Conservation (phyloP, 1,139 yeast genomes). For the Candida dubliniensis region DNA sequence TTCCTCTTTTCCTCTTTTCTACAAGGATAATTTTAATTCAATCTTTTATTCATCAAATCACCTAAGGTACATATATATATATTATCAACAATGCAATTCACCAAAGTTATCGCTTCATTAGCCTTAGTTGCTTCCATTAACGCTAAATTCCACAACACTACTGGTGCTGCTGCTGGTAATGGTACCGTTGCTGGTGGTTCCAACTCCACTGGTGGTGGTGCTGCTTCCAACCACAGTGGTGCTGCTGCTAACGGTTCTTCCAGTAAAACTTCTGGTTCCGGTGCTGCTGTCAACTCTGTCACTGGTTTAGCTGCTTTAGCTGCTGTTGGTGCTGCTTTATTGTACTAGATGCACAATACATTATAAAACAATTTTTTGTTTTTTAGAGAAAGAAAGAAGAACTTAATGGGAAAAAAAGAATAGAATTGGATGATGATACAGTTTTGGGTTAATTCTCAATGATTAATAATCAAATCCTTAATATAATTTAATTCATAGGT, state of each 20-base stretch:
- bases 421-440: too few relatives aligned
- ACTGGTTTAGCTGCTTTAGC: slow-evolving; percentile 70
- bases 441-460: too few relatives aligned
- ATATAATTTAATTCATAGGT: too few relatives aligned
- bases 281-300: slow-evolving; percentile 8
- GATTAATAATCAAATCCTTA: too few relatives aligned
- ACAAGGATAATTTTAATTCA: slow-evolving; percentile 4
- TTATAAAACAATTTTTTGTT: neutral
- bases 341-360: slow-evolving; percentile 9
- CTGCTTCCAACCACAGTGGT: slow-evolving; percentile 6
- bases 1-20: neutral
- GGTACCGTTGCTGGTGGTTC: slow-evolving; percentile 6
- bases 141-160: slow-evolving; percentile 13
- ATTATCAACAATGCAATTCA: slow-evolving; percentile 14
- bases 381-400: neutral
- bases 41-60: neutral
- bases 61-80: neutral
- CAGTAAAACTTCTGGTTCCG: slow-evolving; percentile 9
- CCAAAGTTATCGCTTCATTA: slow-evolving; percentile 14
- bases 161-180: slow-evolving; percentile 2
- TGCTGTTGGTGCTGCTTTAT: slow-evolving; percentile 58
- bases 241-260: slow-evolving; percentile 9
- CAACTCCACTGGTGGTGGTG: slow-evolving; percentile 2
- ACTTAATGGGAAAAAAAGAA: too few relatives aligned
- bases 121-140: slow-evolving; percentile 15